Base-by-base conservation (phyloP, 139 green algal genomes). In the Closterium sp. region DNA sequence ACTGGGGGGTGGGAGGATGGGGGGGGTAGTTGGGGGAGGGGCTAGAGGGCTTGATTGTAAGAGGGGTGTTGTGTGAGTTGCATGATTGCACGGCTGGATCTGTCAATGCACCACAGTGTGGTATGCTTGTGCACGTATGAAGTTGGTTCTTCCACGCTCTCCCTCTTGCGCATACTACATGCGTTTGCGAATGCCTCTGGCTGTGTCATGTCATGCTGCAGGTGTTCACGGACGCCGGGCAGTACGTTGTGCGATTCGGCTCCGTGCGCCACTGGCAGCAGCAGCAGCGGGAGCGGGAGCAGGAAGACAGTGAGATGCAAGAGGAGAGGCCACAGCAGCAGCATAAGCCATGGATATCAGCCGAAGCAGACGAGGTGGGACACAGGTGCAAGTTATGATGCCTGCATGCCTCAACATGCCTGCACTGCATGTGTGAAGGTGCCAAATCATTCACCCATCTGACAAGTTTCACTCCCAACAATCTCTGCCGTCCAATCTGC, bases 201-300 rank as follows among this genome's bases (percentile, higher is more conserved):
- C n/a, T n/a, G n/a, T n/a, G n/a, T n/a, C n/a, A 12, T 28, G 8
- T 69, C 12, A 5, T 16, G 43, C 21, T 19, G 85, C 88, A 93
- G 91, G 89, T 93, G 21, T 84, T 93, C 33, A 93, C 91, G 90
- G 91, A 93, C 90, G 91, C 91, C 5, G 91, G 91, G 32, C 91
- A 90, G 36, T 93, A 93, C 33, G 64, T 93, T 30, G 91, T 93
- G 55, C 87, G 91, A 33, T 93, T 93, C 55, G 91, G 91, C 2
- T 90, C 93, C 76, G 33, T 88, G 43, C 43, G 43, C 12, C 43
- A 69, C 43, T 69, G 43, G 43, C 43, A 69, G 43, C 43, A 69
- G 43, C 43, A 69, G 43, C 43, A 69, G 43, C 10, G 43, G 43
- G 43, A 69, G 43, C 43, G 9, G 43, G 43, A 69, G 10, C 43